phyloP scores from a whole-genome alignment of 2,329 filamentous ascomycete genomes.

The Trichoderma sp. region DNA sequence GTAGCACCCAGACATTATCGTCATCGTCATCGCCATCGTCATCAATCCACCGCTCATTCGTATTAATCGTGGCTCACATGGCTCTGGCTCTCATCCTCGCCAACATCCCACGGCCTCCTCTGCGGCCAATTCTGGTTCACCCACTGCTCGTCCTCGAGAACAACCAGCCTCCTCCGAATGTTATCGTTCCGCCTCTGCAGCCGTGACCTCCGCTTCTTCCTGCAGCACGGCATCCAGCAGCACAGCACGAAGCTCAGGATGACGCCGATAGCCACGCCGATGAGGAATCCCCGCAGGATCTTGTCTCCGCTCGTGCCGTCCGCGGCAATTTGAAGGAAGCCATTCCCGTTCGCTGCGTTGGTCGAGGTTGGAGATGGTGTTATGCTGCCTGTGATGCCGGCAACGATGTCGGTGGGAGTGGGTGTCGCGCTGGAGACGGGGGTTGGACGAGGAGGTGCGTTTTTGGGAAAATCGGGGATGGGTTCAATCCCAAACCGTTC shows the following conservation, averaged over 20 bases:
- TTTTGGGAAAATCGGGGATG: neutral
- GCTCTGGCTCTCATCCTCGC: neutral
- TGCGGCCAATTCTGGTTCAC: slow-evolving; percentile 9
- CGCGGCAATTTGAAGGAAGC: slow-evolving; percentile 28
- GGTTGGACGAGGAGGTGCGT: neutral
- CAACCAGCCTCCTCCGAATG: neutral
- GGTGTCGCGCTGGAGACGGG: neutral
- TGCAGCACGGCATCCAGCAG: slow-evolving; percentile 35
- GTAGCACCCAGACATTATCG: neutral
- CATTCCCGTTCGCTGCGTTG: neutral
- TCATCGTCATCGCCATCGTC: neutral
- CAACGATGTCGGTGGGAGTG: neutral
- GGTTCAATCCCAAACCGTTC: neutral
- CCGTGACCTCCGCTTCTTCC: slow-evolving; percentile 20
- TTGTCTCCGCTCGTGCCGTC: slow-evolving; percentile 33
- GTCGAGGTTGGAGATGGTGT: neutral
- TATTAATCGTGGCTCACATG: slow-evolving; percentile 3
- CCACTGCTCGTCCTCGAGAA: slow-evolving; percentile 1
- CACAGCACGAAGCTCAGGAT: slow-evolving; percentile 33
- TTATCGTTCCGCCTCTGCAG: slow-evolving; percentile 1
- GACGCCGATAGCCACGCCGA: slow-evolving; percentile 33
- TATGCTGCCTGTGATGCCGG: neutral
- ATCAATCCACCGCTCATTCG: neutral
- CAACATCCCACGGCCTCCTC: slow-evolving; percentile 7
- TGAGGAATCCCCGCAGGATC: slow-evolving; percentile 34